phyloP scores from a whole-genome alignment of 208 protist genomes.

The Leishmania tarentolae region DNA sequence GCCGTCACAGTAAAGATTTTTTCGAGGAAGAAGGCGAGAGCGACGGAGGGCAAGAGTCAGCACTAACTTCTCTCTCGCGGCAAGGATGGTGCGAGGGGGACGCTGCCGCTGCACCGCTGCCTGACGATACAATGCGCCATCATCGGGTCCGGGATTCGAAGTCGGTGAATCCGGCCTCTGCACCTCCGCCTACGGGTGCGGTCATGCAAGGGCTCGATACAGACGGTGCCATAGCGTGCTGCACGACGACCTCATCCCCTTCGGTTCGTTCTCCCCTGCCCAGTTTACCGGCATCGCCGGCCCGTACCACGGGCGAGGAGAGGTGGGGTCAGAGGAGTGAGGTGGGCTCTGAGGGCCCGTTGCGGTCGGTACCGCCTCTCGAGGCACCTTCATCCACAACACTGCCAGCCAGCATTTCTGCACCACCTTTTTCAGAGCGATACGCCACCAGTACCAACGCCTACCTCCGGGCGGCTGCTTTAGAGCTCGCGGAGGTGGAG shows the following conservation, averaged over 20 bases:
- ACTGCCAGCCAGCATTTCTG: neutral
- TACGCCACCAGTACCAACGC: slow-evolving; percentile 28
- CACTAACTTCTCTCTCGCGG: neutral
- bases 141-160: neutral
- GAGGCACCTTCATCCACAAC: neutral
- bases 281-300: neutral
- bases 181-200: neutral
- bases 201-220: neutral
- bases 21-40: slow-evolving; percentile 17
- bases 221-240: neutral
- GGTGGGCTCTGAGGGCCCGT: neutral
- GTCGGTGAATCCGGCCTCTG: neutral
- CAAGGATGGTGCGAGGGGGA: neutral
- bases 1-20: slow-evolving; percentile 9
- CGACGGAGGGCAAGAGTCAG: neutral
- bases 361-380: neutral
- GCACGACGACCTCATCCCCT: neutral
- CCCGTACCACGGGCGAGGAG: neutral
- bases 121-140: neutral
- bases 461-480: slow-evolving; percentile 27
- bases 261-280: neutral
- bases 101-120: slow-evolving; percentile 5
- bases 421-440: slow-evolving; percentile 1
- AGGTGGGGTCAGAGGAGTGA: neutral
- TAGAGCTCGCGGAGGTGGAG: slow-evolving; percentile 9